Evolutionary conservation across 176 grass and related monocot genomes (phyloP).

Genomic region (Cenchrus americanus): DNA sequence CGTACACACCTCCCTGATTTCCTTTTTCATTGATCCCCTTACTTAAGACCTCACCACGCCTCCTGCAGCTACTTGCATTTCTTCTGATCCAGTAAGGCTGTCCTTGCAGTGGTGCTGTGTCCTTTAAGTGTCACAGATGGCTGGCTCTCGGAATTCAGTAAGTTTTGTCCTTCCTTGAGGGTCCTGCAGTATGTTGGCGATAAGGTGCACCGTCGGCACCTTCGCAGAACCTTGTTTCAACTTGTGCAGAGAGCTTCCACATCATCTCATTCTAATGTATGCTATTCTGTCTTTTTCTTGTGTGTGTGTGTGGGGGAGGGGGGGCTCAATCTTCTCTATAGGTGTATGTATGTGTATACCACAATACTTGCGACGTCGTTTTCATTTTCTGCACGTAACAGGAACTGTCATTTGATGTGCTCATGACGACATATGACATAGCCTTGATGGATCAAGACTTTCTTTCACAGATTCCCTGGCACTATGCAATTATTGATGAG

Average conservation of each 20-base stretch:
- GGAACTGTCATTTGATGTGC: constrained; percentile 78
- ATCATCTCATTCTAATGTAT: constrained; percentile 52
- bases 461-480: constrained; percentile 88
- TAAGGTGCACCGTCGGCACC: constrained; percentile 61
- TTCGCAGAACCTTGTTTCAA: constrained; percentile 61
- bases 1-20: constrained; percentile 28
- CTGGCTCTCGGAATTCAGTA: constrained; percentile 82
- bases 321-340: neutral
- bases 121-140: constrained; percentile 81
- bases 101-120: constrained; percentile 80
- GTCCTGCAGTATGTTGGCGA: constrained; percentile 73
- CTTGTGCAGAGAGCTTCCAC: constrained; percentile 42
- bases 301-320: too few species aligned
- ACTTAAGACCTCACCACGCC: neutral
- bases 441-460: constrained; percentile 86
- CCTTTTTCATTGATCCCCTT: neutral
- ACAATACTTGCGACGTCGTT: neutral
- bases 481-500: constrained; percentile 79
- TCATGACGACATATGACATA: constrained; percentile 90
- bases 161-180: constrained; percentile 73
- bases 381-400: constrained; percentile 33
- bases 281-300: neutral
- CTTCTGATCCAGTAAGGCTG: constrained; percentile 25
- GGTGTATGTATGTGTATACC: neutral
- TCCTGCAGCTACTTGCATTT: constrained; percentile 29